Evolutionary conservation across 192 early-diverging fungal species (phyloP).

Genomic region (Rhizophagus sp.): DNA sequence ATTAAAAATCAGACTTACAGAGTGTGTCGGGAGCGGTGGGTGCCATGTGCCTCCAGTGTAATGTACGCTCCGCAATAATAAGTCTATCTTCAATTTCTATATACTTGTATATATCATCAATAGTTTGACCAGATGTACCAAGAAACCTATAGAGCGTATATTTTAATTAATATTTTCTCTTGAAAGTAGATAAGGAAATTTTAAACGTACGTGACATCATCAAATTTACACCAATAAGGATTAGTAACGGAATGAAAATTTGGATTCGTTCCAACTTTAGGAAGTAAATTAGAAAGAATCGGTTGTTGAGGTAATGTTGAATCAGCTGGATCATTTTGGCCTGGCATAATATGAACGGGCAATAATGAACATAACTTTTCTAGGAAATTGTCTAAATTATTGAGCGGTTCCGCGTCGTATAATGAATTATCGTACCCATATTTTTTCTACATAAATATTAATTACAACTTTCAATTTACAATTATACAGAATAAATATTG

Average conservation of each 20-base stretch:
- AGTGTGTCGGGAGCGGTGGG: conserved; percentile 95
- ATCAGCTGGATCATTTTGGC: conserved; percentile 75
- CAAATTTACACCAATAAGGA: conserved; percentile 74
- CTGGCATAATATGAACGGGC: conserved; percentile 81
- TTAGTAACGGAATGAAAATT: conserved; percentile 77
- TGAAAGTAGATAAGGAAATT: background rate
- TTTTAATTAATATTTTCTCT: background rate
- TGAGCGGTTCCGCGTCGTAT: conserved; percentile 51
- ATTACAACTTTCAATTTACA: background rate
- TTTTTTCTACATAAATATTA: conserved; percentile 42
- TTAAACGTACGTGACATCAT: conserved; percentile 48
- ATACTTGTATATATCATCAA: conserved; percentile 86
- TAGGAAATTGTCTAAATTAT: conserved; percentile 65
- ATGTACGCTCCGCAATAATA: conserved; percentile 68
- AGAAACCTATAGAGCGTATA: conserved; percentile 55
- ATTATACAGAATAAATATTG: background rate
- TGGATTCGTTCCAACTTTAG: conserved; percentile 55
- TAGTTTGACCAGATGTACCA: conserved; percentile 82
- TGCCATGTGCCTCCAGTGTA: conserved; percentile 87
- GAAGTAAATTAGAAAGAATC: conserved; percentile 72
- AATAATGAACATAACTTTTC: conserved; percentile 63
- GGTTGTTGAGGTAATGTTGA: conserved; percentile 86
- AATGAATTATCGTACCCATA: conserved; percentile 50
- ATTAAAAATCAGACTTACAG: conserved; percentile 52
- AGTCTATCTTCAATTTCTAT: conserved; percentile 55